Percentiles rank a stretch among this genome's conserved stretches.
phyloP scores from a whole-genome alignment of 2,329 filamentous ascomycete species.

The Lasiodiplodia citricola region DNA sequence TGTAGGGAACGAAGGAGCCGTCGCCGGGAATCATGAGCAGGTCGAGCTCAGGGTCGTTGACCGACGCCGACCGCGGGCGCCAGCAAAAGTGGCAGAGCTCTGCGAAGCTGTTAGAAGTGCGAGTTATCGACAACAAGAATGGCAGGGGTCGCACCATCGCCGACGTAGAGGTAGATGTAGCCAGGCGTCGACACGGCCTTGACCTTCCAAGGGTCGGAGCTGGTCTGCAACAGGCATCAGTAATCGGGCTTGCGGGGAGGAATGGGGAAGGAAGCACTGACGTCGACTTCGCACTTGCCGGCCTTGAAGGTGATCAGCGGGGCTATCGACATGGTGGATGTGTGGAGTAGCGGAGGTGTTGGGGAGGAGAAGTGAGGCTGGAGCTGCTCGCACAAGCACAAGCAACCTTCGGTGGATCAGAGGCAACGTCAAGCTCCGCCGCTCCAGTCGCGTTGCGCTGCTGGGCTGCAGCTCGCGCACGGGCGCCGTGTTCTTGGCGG shows the following conservation, averaged over 20 bases:
- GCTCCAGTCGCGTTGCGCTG: slow-evolving; percentile 2
- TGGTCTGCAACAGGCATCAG: slow-evolving; percentile 33
- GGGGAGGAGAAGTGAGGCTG: slow-evolving; percentile 26
- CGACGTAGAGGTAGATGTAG: slow-evolving; percentile 89
- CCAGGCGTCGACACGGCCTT: slow-evolving; percentile 75
- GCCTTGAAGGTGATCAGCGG: slow-evolving; percentile 97
- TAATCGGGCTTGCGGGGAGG: neutral
- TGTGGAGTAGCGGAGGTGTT: neutral
- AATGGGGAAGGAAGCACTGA: slow-evolving; percentile 51
- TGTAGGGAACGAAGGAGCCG: slow-evolving; percentile 82
- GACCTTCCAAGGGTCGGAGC: slow-evolving; percentile 70
- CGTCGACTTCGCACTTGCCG: slow-evolving; percentile 83
- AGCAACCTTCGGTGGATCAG: slow-evolving; percentile 25
- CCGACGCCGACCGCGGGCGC: slow-evolving; percentile 75
- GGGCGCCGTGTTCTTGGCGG: slow-evolving; percentile 22
- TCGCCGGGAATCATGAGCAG: slow-evolving; percentile 93
- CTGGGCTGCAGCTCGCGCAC: slow-evolving; percentile 14
- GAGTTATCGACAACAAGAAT: no score
- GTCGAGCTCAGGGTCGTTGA: slow-evolving; percentile 80
- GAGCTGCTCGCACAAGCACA: slow-evolving; percentile 2
- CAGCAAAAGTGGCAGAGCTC: slow-evolving; percentile 97
- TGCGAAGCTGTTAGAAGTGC: slow-evolving; percentile 42
- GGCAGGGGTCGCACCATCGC: slow-evolving; percentile 70
- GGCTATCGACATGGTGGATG: slow-evolving; percentile 71
- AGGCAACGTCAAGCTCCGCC: slow-evolving; percentile 26